Evolutionary conservation across 352 stramenopile species (phyloP), one percentile per base, ranked within the genome.

Genomic region (Phytophthora pini): DNA sequence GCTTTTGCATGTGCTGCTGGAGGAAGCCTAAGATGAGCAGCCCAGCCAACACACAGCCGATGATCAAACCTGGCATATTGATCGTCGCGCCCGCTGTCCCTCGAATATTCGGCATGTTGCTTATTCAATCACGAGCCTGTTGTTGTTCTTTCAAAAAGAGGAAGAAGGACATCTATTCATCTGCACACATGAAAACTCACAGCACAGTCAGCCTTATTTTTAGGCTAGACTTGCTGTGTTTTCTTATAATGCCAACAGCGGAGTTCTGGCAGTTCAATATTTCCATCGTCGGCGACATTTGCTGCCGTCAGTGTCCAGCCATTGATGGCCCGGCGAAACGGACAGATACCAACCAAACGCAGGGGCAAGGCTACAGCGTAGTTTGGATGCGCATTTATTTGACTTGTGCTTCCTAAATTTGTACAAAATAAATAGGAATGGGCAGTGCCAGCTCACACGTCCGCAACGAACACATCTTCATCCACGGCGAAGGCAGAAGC

Each of bases 101-200:
- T 36, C 77, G 74, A 64, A 89, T 74, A 29, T 72, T 62, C 29
- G 70, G 62, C 80, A 86, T 86, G 26, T 43, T 39, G 9, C n/a
- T 52, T 32, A 26, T 40, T 65, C 34, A 52, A 26, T 7, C 34
- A 39, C 29, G 2, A 48, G 22, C n/a, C 22, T 50, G 11, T 2
- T 9, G 29, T n/a, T 44, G 41, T 39, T n/a, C 38, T 43, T 43
- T 10, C 2, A 43, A 20, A 17, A 22, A 22, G 15, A 43, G 15
- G 12, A 24, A 22, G 31, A 36, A 36, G 31, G 9, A 54, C 29
- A 50, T 48, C 24, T 49, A 29, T 32, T 5, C 1, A 20, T 8
- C 17, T 27, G 36, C 34, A 31, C 22, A n/a, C 12, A 22, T 12
- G 13, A 45, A n/a, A 36, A 34, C 12, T 5, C 10, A 34, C 38